phyloP scores from a whole-genome alignment of 345 rosid genomes.

The Atalantia buxifolia region DNA sequence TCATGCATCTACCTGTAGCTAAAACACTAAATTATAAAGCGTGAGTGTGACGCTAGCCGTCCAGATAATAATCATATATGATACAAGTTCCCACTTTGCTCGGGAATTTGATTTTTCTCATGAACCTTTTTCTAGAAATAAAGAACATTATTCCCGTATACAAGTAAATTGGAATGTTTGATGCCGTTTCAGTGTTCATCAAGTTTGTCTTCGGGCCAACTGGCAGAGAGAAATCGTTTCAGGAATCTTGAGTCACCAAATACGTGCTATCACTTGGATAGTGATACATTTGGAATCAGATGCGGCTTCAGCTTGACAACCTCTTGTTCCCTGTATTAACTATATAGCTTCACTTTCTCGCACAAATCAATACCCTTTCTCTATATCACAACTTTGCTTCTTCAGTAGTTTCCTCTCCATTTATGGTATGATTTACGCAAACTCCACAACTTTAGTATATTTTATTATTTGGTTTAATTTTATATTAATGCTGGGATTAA shows the following conservation, averaged over 20 bases:
- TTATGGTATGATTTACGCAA: background rate
- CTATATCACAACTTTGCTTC: background rate
- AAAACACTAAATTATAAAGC: no score
- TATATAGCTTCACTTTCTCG: background rate
- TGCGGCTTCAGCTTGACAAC: constrained; percentile 6
- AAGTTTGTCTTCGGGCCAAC: background rate
- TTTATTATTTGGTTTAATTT: background rate
- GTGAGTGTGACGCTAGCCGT: no score
- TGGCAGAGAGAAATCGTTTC: background rate
- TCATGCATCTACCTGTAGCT: background rate
- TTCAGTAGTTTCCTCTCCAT: background rate
- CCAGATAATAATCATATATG: no score
- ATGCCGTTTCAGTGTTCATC: background rate
- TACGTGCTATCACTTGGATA: background rate
- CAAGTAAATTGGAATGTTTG: background rate
- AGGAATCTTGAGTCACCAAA: constrained; percentile 2
- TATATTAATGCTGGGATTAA: background rate
- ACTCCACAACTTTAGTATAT: background rate
- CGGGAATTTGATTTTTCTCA: background rate
- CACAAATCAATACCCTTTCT: background rate
- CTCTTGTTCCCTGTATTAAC: constrained; percentile 6
- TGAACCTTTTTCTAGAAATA: background rate
- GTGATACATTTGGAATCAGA: constrained; percentile 23
- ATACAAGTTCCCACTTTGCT: background rate
- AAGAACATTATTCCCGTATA: background rate